Evolutionary conservation across 2,329 filamentous ascomycete species (phyloP), one percentile per base, ranked within the genome.

Genomic region (Neonectria sp.): DNA sequence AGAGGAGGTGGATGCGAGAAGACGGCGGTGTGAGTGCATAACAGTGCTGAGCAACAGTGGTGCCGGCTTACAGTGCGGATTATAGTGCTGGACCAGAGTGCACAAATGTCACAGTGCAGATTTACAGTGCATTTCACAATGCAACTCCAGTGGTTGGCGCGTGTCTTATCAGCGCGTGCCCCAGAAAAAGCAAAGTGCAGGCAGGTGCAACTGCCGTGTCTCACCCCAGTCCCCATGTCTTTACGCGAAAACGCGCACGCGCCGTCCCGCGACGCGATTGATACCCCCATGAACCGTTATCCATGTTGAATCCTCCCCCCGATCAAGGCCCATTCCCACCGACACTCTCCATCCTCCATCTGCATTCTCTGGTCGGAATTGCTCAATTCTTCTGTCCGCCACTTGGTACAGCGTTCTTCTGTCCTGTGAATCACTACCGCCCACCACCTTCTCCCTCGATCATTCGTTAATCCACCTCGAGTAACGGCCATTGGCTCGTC

Each of bases 221-320:
- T 65, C 55, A 68, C 68, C 62, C 67, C 66, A 55, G 33, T 46
- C 48, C 31, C 17, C 66, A 68, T 49, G 45, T 68, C 69, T 75
- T 72, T 69, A 75, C 73, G 73, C 73, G 73, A 72, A 56, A 72
- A 72, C 73, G 73, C 72, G 73, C 63, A 63, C 67, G 64, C 67
- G 66, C 51, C 49, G 27, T 55, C 58, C 55, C 43, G 63, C 64
- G 72, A 75, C 73, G 73, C 72, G 72, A 68, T 63, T 63, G 24
- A 67, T 33, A 40, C 53, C 6, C 40, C 45, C 46, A 60, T 45
- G 12, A 45, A 21, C 40, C 40, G 40, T 45, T 65, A 59, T 65
- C 52, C 55, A 49, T 55, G 45, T 46, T 56, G 51, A 55, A 37
- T 61, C 15, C 29, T 27, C 31, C 55, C 35, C 55, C 53, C 43